Base-by-base conservation (phyloP, 2,329 filamentous ascomycete genomes). In the Sporothrix pallida region DNA sequence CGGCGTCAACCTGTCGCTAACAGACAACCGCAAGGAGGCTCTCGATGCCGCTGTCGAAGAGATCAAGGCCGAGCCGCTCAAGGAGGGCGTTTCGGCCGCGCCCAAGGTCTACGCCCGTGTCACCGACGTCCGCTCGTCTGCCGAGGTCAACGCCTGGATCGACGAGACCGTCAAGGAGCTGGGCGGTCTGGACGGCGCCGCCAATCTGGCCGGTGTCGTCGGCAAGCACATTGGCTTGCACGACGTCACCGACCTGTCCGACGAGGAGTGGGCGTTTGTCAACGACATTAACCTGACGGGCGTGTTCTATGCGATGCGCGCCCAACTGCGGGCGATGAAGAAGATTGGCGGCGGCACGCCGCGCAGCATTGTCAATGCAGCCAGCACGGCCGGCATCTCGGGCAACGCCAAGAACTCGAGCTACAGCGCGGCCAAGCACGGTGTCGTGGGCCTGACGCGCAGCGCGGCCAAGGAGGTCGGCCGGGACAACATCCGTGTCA, bases 261-360 rank as follows among this genome's bases (percentile, higher is more conserved):
- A 73, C 68, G 74, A 48, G 65, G 71, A 75, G 72, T 75, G 73
- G 68, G 70, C 70, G 20, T 70, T 46, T 60, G 73, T 75, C 23
- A 68, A 70, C 52, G 73, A 54, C 85, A 81, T 86, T 54, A 87
- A 87, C 73, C 77, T 87, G 72, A 86, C 84, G 15, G 86, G 85
- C 23, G 83, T 81, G 50, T 86, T 86, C 84, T 85, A 86, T 76
- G 86, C 84, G 74, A 76, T 87, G 75, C 81, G 85, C 56, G 72
- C 67, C 3, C 52, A 75, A 69, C 62, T 75, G 62, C 71, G 12
- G 44, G 72, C 67, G 3, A 73, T 73, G 65, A 23, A 46, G 42
- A 58, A 42, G 44, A 79, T 81, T 0, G 84, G 84, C 62, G 37
- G 71, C 63, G 63, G 48, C 37, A 65, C 48, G 75, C 79, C 10